Conservation (phyloP, 176 grass and related monocot species). For the Puccinellia tenuiflora region DNA sequence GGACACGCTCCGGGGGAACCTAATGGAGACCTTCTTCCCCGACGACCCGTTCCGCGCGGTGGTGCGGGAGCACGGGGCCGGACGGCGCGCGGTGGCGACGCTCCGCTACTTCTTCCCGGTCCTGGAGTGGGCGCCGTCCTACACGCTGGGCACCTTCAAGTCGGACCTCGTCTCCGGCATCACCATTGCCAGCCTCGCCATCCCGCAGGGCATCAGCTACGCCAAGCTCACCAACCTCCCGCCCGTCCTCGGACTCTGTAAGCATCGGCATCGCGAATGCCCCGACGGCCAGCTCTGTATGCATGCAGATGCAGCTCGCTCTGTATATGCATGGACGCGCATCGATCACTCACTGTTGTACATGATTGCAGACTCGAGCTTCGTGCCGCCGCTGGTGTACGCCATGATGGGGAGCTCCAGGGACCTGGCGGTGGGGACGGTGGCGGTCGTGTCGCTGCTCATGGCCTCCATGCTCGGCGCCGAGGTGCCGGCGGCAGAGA, state of each 20-base stretch:
- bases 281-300: no score
- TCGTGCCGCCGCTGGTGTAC: slow-evolving; percentile 96
- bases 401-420: slow-evolving; percentile 92
- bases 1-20: slow-evolving; percentile 53
- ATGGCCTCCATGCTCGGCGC: slow-evolving; percentile 66
- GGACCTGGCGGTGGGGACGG: slow-evolving; percentile 87
- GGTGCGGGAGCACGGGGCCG: slow-evolving; percentile 25
- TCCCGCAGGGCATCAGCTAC: slow-evolving; percentile 99
- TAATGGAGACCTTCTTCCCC: slow-evolving; percentile 94
- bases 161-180: slow-evolving; percentile 80
- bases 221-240: slow-evolving; percentile 88
- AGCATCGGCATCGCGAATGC: no score
- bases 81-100: slow-evolving; percentile 18
- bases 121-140: slow-evolving; percentile 60
- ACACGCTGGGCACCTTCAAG: slow-evolving; percentile 49
- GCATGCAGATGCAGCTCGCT: no score
- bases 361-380: slow-evolving; percentile 80
- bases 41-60: slow-evolving; percentile 80
- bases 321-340: background rate
- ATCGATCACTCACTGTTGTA: background rate
- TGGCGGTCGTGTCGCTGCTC: slow-evolving; percentile 79
- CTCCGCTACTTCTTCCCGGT: slow-evolving; percentile 78
- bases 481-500: slow-evolving; percentile 45
- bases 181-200: slow-evolving; percentile 97
- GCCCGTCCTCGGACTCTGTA: slow-evolving; percentile 77